Percentiles rank a stretch among this genome's conserved stretches.
phyloP scores from a whole-genome alignment of 805 yeast species.

The Saccharomycopsis olivae region DNA sequence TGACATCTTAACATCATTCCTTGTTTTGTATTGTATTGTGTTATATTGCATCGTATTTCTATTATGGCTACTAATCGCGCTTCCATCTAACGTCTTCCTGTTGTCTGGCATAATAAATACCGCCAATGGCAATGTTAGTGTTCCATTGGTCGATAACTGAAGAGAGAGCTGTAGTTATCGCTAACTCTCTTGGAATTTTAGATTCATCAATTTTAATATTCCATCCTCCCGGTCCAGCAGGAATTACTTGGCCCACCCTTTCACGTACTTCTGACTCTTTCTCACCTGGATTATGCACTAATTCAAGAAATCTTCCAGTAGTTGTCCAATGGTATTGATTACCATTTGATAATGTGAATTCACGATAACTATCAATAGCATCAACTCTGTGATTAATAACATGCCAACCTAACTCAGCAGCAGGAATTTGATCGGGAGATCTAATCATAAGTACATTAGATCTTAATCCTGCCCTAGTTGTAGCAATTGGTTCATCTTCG shows the following conservation, averaged over 20 bases:
- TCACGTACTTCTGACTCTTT: slow-evolving; percentile 54
- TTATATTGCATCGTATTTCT: too few species aligned
- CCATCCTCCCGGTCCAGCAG: slow-evolving; percentile 46
- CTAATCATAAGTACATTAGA: slow-evolving; percentile 47
- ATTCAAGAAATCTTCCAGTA: slow-evolving; percentile 46
- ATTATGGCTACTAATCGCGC: slow-evolving; percentile 35
- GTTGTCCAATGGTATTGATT: slow-evolving; percentile 56
- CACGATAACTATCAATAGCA: slow-evolving; percentile 48
- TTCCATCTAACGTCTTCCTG: slow-evolving; percentile 44
- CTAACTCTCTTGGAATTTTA: slow-evolving; percentile 47
- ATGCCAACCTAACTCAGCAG: slow-evolving; percentile 55
- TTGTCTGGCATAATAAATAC: slow-evolving; percentile 47
- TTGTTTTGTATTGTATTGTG: too few species aligned
- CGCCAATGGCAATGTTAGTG: slow-evolving; percentile 50
- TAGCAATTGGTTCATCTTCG: slow-evolving; percentile 47
- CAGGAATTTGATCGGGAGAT: slow-evolving; percentile 36
- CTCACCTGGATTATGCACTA: slow-evolving; percentile 49
- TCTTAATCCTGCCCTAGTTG: slow-evolving; percentile 49
- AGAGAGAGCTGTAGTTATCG: slow-evolving; percentile 47
- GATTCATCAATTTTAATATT: slow-evolving; percentile 43
- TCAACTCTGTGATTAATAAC: slow-evolving; percentile 48
- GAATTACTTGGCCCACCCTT: slow-evolving; percentile 47
- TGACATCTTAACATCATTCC: too few species aligned
- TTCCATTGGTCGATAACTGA: slow-evolving; percentile 62
- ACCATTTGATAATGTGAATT: slow-evolving; percentile 53